phyloP scores from a whole-genome alignment of 2,329 filamentous ascomycete species.

The Aspergillus glaucus region DNA sequence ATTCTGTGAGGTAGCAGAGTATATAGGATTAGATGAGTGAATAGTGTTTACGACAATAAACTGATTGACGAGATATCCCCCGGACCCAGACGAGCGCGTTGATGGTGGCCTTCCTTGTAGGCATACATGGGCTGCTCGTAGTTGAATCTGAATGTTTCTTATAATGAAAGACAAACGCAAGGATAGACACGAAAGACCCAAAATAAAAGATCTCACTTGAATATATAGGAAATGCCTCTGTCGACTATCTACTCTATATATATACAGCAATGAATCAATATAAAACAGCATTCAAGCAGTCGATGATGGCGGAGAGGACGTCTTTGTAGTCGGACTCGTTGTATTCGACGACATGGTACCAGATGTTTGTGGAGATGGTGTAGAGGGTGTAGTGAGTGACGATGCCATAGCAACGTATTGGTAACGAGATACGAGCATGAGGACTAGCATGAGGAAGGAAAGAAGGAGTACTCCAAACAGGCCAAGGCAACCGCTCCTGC shows the following conservation, averaged over 20 bases:
- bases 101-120: not conserved
- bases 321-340: conserved; percentile 1
- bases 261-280: not conserved
- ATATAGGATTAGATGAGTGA: not conserved
- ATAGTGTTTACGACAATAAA: not conserved
- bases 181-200: not conserved
- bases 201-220: not conserved
- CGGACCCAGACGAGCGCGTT: not conserved
- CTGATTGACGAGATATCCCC: not conserved
- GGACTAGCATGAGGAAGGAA: too few relatives aligned
- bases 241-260: not conserved
- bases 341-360: not conserved
- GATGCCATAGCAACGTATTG: conserved; percentile 18
- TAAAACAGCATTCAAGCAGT: not conserved
- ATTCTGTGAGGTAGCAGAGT: not conserved
- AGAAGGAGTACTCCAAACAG: too few relatives aligned
- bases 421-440: too few relatives aligned
- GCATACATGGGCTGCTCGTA: not conserved
- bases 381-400: conserved; percentile 27
- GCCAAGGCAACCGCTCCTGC: too few relatives aligned
- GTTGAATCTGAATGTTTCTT: not conserved
- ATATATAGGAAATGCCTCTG: not conserved
- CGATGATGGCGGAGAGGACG: not conserved
- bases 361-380: conserved; percentile 1
- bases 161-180: not conserved